These are phyloP conservation scores for Blastobotrys capitulatus DNA, from an alignment of 1,139 yeast species.

Conservation along the genomic window DNA sequence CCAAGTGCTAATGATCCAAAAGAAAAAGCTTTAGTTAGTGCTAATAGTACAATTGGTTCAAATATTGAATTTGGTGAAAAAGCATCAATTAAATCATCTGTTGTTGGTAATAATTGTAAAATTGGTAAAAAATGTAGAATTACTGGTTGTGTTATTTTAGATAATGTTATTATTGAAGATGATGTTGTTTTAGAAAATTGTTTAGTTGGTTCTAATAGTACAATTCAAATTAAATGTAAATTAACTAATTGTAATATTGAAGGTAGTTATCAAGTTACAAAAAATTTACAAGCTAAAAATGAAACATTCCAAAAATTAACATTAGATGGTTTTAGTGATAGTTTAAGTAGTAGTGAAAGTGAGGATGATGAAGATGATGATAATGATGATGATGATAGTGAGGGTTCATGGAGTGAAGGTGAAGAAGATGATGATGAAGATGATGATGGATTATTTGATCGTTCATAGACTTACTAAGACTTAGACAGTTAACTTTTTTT, in stretches of 20 bases:
- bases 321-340: constrained; percentile 27
- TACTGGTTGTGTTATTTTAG: constrained; percentile 77
- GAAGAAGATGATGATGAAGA: not conserved
- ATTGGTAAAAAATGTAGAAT: constrained; percentile 85
- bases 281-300: constrained; percentile 63
- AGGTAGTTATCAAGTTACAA: constrained; percentile 61
- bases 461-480: too few species aligned
- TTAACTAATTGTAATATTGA: constrained; percentile 75
- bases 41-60: constrained; percentile 72
- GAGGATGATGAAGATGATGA: constrained; percentile 33
- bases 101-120: constrained; percentile 67
- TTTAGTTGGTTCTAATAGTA: constrained; percentile 67
- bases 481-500: too few species aligned
- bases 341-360: constrained; percentile 11
- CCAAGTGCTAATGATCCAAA: constrained; percentile 9
- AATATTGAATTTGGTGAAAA: constrained; percentile 61
- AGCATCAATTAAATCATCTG: constrained; percentile 80
- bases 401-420: too few species aligned
- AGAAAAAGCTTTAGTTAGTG: constrained; percentile 60
- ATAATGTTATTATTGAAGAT: constrained; percentile 68
- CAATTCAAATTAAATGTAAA: constrained; percentile 40
- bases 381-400: constrained; percentile 32
- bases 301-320: constrained; percentile 60
- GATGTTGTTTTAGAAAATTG: constrained; percentile 76
- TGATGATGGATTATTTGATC: not conserved